phyloP scores from a whole-genome alignment of 2,329 filamentous ascomycete species.

The Calonectria pauciramosa region DNA sequence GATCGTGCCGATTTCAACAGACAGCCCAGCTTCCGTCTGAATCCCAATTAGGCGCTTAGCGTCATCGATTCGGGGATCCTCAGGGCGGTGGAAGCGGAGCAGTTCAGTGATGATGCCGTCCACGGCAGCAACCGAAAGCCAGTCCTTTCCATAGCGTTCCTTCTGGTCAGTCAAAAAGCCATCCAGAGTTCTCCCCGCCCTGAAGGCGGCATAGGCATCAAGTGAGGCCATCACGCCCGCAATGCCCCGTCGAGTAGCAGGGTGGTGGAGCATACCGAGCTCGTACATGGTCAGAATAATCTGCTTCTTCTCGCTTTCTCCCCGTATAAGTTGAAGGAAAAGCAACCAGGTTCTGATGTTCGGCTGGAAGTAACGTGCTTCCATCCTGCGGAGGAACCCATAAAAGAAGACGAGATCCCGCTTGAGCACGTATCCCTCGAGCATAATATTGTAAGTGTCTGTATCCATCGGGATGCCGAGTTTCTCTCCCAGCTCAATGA shows the following conservation, averaged over 20 bases:
- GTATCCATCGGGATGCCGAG: slow-evolving; percentile 59
- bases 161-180: slow-evolving; percentile 57
- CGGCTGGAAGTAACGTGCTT: slow-evolving; percentile 53
- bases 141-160: slow-evolving; percentile 60
- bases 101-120: slow-evolving; percentile 59
- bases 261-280: slow-evolving; percentile 57
- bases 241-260: slow-evolving; percentile 52
- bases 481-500: slow-evolving; percentile 55
- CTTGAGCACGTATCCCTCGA: slow-evolving; percentile 55
- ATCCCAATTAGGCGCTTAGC: slow-evolving; percentile 46
- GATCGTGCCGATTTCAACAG: slow-evolving; percentile 50
- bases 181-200: slow-evolving; percentile 49
- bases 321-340: slow-evolving; percentile 68
- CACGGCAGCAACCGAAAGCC: slow-evolving; percentile 55
- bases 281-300: slow-evolving; percentile 62
- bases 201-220: slow-evolving; percentile 59
- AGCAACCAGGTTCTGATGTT: slow-evolving; percentile 63
- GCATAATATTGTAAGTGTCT: slow-evolving; percentile 63
- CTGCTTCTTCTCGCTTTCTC: slow-evolving; percentile 66
- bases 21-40: slow-evolving; percentile 39
- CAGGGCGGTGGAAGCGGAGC: slow-evolving; percentile 52
- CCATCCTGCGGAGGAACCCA: slow-evolving; percentile 57
- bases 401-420: slow-evolving; percentile 59
- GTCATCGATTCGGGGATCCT: slow-evolving; percentile 41
- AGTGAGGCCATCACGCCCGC: slow-evolving; percentile 58